Percentiles rank a stretch among this genome's conserved stretches.
Conservation (phyloP, 2,329 filamentous ascomycete genomes). For the Penicillium rolfsii region DNA sequence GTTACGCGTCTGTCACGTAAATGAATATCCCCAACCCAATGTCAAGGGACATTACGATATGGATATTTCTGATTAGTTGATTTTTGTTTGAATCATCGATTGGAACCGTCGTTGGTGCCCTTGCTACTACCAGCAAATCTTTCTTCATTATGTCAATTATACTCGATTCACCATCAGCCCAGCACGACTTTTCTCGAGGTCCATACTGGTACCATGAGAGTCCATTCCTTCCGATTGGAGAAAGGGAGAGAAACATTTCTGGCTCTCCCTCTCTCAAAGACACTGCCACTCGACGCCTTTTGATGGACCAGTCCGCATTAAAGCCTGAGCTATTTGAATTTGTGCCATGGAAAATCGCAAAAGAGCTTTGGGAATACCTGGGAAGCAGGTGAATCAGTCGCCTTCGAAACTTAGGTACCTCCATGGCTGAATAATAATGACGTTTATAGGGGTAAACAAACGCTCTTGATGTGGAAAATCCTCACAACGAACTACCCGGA, state of each 20-base stretch:
- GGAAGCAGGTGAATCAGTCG: conserved; percentile 36
- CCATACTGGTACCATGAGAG: conserved; percentile 45
- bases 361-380: conserved; percentile 45
- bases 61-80: too few species aligned
- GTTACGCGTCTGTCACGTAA: neutral
- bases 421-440: neutral
- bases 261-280: conserved; percentile 43
- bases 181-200: conserved; percentile 25
- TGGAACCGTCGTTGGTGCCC: neutral
- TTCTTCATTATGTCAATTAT: conserved; percentile 8
- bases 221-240: conserved; percentile 38
- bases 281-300: conserved; percentile 35
- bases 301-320: conserved; percentile 45
- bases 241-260: conserved; percentile 27
- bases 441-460: conserved; percentile 39
- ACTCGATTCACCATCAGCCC: conserved; percentile 15
- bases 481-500: conserved; percentile 43
- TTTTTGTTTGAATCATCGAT: neutral
- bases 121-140: neutral
- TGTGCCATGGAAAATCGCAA: conserved; percentile 47
- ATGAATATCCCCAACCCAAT: neutral
- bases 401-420: neutral
- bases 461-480: conserved; percentile 50
- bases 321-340: conserved; percentile 39
- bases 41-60: neutral